Evolutionary conservation across 2,329 filamentous ascomycete species (phyloP).

Genomic region (Colletotrichum sp.): DNA sequence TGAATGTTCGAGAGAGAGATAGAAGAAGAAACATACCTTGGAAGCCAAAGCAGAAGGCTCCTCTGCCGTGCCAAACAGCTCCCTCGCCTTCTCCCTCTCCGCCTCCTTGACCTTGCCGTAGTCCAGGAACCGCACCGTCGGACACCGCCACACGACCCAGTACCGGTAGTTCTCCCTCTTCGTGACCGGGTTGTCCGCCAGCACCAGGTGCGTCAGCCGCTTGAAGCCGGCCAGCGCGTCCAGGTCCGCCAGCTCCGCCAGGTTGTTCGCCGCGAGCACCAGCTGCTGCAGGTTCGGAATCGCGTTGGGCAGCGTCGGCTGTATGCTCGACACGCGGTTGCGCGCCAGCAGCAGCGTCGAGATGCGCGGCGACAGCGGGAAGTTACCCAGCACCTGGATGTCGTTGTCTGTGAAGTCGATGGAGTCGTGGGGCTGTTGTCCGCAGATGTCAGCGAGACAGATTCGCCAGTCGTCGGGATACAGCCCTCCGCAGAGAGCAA

Average conservation of each 20-base stretch:
- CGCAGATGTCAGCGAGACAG: neutral
- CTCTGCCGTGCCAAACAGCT: conserved; percentile 82
- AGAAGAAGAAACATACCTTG: conserved; percentile 52
- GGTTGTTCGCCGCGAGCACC: conserved; percentile 81
- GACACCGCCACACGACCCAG: conserved; percentile 89
- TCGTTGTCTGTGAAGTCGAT: conserved; percentile 99
- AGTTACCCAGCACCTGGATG: conserved; percentile 87
- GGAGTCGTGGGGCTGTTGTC: conserved; percentile 81
- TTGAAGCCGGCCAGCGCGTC: conserved; percentile 76
- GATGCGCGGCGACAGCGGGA: conserved; percentile 88
- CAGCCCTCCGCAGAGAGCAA: neutral
- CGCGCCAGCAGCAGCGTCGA: conserved; percentile 87
- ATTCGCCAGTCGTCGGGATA: neutral
- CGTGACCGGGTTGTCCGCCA: conserved; percentile 88
- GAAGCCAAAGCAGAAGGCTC: conserved; percentile 82
- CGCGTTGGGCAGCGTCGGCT: conserved; percentile 73
- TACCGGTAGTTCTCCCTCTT: conserved; percentile 95
- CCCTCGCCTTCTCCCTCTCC: conserved; percentile 76
- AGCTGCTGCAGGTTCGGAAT: conserved; percentile 84
- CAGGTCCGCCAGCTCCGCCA: conserved; percentile 85
- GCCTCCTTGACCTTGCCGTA: conserved; percentile 89
- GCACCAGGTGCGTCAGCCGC: conserved; percentile 77
- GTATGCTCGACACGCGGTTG: conserved; percentile 86
- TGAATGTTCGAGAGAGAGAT: neutral
- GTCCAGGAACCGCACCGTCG: conserved; percentile 87